These are phyloP conservation scores for Canna indica DNA, from an alignment of 176 grass and related monocot genomes.

Conservation along the genomic window DNA sequence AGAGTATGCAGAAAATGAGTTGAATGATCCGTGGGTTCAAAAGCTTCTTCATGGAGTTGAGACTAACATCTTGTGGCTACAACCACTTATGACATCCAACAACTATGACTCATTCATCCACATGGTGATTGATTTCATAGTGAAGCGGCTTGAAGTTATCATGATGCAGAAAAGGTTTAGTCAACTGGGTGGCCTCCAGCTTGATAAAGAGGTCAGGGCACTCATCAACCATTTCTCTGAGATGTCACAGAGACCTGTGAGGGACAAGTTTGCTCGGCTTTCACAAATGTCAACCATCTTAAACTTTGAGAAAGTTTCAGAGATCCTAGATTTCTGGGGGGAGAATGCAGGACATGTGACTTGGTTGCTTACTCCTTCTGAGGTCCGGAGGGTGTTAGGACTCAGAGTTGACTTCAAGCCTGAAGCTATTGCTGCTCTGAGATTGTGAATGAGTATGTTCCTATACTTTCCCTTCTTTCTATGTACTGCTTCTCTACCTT, in stretches of 20 bases:
- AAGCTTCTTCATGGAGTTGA: conserved; percentile 76
- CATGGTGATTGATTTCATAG: conserved; percentile 77
- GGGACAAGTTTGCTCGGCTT: conserved; percentile 84
- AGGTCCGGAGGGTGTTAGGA: conserved; percentile 79
- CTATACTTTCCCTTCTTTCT: background rate
- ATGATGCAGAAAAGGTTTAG: conserved; percentile 99
- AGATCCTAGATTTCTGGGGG: conserved; percentile 97
- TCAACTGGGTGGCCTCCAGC: conserved; percentile 81
- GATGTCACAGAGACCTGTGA: conserved; percentile 77
- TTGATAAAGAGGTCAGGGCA: conserved; percentile 76
- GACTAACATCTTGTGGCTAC: conserved; percentile 65
- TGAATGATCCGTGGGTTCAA: conserved; percentile 87
- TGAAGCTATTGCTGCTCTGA: conserved; percentile 86
- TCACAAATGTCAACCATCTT: conserved; percentile 90
- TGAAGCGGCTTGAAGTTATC: conserved; percentile 91
- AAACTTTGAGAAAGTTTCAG: conserved; percentile 81
- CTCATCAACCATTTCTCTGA: conserved; percentile 93
- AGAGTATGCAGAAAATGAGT: conserved; percentile 83
- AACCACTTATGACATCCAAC: conserved; percentile 69
- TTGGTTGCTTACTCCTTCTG: conserved; percentile 81
- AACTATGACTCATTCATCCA: conserved; percentile 88
- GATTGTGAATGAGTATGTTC: conserved; percentile 32
- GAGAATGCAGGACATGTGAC: conserved; percentile 93
- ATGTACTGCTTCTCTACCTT: too few relatives aligned
- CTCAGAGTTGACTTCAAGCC: conserved; percentile 80